Evolutionary conservation across 305 asterid species (phyloP).

Genomic region (Rubia peregrina): DNA sequence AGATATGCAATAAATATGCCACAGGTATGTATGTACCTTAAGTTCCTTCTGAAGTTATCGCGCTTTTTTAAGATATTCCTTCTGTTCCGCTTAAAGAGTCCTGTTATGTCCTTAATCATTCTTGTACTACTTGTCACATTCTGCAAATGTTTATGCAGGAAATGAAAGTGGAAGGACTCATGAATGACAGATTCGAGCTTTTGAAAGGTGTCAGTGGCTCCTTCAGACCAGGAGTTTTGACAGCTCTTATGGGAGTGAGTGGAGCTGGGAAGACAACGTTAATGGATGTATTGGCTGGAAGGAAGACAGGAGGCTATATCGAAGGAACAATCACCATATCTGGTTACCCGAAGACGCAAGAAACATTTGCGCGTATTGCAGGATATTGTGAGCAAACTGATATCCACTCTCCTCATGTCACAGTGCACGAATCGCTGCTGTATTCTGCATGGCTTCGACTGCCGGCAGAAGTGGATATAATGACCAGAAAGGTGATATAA

Average conservation of each 20-base stretch:
- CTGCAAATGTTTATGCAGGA: constrained; percentile 28
- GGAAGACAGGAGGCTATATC: constrained; percentile 68
- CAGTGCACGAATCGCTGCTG: constrained; percentile 53
- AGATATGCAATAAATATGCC: constrained; percentile 73
- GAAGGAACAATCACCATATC: constrained; percentile 54
- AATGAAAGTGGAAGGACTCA: constrained; percentile 51
- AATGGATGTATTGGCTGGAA: constrained; percentile 70
- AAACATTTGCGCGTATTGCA: constrained; percentile 58
- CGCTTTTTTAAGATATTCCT: not conserved
- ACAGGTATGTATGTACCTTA: constrained; percentile 37
- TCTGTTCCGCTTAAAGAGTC: not conserved
- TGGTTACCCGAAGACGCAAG: constrained; percentile 59
- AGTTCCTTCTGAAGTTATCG: not conserved
- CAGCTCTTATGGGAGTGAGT: constrained; percentile 76
- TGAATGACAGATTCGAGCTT: constrained; percentile 43
- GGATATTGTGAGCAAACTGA: constrained; percentile 78
- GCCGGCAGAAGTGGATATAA: constrained; percentile 36
- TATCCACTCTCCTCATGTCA: constrained; percentile 66
- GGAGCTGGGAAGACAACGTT: constrained; percentile 81
- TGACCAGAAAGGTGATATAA: constrained; percentile 43
- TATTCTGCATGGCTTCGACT: constrained; percentile 68
- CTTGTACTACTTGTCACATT: too few species aligned
- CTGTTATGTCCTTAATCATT: not conserved
- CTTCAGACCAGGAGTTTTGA: constrained; percentile 73
- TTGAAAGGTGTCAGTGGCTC: constrained; percentile 69